Evolutionary conservation across 768 basidiomycete genomes (phyloP).

Genomic region (Tubosaeta brunneosetosa): DNA sequence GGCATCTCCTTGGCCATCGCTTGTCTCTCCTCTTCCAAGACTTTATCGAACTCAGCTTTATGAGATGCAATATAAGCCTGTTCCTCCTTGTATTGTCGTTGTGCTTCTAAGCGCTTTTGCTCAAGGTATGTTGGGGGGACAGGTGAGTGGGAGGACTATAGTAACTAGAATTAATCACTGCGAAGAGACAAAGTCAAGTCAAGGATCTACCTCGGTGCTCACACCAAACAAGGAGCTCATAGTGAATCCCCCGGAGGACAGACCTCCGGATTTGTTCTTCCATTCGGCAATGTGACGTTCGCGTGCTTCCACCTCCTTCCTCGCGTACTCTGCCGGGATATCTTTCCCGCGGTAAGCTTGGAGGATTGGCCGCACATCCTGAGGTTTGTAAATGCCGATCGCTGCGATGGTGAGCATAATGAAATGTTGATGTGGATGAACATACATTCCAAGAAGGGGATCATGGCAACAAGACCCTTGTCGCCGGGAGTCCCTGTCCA

Average conservation of each 20-base stretch:
- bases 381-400: constrained; percentile 84
- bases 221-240: constrained; percentile 42
- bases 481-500: constrained; percentile 82
- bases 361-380: constrained; percentile 85
- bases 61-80: constrained; percentile 48
- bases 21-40: constrained; percentile 50
- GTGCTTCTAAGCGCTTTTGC: constrained; percentile 47
- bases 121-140: constrained; percentile 50
- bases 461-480: constrained; percentile 81
- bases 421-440: constrained; percentile 1
- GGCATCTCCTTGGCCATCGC: constrained; percentile 45
- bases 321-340: constrained; percentile 84
- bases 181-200: background rate
- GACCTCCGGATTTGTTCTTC: constrained; percentile 46
- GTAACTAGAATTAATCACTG: background rate
- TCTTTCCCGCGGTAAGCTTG: constrained; percentile 83
- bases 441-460: constrained; percentile 93
- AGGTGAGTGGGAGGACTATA: constrained; percentile 25
- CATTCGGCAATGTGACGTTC: constrained; percentile 75
- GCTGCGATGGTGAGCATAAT: constrained; percentile 42
- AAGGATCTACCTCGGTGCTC: constrained; percentile 25
- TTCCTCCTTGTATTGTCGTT: constrained; percentile 48
- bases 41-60: constrained; percentile 45
- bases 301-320: constrained; percentile 82
- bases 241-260: constrained; percentile 39